These are phyloP conservation scores for Plantago lanceolata DNA, from an alignment of 305 asterid species.

Conservation along the genomic window DNA sequence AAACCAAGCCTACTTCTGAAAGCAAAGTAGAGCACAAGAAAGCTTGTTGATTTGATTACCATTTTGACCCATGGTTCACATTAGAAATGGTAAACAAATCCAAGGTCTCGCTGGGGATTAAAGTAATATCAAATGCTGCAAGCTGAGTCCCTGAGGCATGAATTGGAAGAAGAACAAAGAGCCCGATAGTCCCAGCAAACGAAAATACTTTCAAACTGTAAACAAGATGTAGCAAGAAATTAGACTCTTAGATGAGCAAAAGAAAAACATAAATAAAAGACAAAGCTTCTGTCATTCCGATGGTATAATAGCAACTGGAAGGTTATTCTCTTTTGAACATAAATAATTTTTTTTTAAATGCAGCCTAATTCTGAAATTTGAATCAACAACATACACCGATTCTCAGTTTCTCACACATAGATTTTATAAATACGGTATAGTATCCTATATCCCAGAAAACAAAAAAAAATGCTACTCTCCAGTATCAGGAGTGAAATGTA, in stretches of 20 bases:
- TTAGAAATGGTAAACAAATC: slow-evolving; percentile 85
- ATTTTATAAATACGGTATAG: too few species aligned
- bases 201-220: slow-evolving; percentile 77
- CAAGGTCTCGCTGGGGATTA: slow-evolving; percentile 69
- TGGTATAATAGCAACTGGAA: too few species aligned
- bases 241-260: slow-evolving; percentile 13
- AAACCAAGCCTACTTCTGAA: slow-evolving; percentile 1
- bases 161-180: slow-evolving; percentile 82
- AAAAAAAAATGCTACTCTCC: too few species aligned
- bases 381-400: too few species aligned
- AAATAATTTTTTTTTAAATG: too few species aligned
- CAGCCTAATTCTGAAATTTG: too few species aligned
- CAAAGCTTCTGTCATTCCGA: not conserved
- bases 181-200: slow-evolving; percentile 68
- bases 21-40: slow-evolving; percentile 16
- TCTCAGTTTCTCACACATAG: too few species aligned
- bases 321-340: too few species aligned
- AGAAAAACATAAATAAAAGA: not conserved
- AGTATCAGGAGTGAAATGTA: too few species aligned
- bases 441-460: too few species aligned
- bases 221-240: slow-evolving; percentile 1
- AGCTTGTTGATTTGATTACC: slow-evolving; percentile 32
- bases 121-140: slow-evolving; percentile 54
- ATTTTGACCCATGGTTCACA: slow-evolving; percentile 82
- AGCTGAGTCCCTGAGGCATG: slow-evolving; percentile 88